Conservation (phyloP, 2,329 filamentous ascomycete species). For the Akanthomyces lecanii region DNA sequence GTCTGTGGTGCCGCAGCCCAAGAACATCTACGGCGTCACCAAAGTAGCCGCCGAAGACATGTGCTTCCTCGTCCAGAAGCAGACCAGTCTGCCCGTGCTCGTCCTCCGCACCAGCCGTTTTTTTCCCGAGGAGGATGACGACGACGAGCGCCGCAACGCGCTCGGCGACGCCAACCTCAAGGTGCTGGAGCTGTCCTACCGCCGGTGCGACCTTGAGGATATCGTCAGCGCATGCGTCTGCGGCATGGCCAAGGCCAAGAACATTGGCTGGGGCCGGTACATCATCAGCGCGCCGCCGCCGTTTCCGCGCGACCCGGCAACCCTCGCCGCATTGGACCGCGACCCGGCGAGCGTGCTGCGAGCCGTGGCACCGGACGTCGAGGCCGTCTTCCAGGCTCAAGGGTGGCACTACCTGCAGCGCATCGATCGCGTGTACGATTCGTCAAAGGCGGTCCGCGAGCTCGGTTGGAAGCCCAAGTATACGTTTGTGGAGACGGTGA, state of each 20-base stretch:
- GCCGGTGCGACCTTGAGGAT: conserved; percentile 41
- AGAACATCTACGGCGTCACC: conserved; percentile 47
- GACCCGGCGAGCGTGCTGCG: conserved; percentile 31
- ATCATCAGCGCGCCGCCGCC: conserved; percentile 42
- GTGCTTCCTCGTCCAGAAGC: conserved; percentile 38
- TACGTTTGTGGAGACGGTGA: conserved; percentile 36
- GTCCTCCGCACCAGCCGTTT: conserved; percentile 46
- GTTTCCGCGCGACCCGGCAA: conserved; percentile 30
- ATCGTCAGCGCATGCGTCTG: conserved; percentile 39
- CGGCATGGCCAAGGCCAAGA: conserved; percentile 32
- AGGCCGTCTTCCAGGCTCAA: conserved; percentile 17
- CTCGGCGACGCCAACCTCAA: conserved; percentile 43
- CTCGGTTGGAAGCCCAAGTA: conserved; percentile 40
- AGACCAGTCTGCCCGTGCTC: conserved; percentile 37
- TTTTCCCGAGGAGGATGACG: conserved; percentile 46
- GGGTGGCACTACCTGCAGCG: conserved; percentile 36
- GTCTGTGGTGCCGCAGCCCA: conserved; percentile 35
- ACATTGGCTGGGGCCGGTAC: conserved; percentile 37
- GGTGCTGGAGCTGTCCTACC: conserved; percentile 44
- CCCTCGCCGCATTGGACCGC: conserved; percentile 31
- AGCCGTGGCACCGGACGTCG: not conserved
- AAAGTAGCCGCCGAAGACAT: conserved; percentile 47
- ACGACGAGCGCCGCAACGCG: conserved; percentile 34
- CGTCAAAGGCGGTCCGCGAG: conserved; percentile 36
- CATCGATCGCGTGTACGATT: conserved; percentile 44